Conservation (phyloP, 305 asterid species). For the Fraxinus floribunda region DNA sequence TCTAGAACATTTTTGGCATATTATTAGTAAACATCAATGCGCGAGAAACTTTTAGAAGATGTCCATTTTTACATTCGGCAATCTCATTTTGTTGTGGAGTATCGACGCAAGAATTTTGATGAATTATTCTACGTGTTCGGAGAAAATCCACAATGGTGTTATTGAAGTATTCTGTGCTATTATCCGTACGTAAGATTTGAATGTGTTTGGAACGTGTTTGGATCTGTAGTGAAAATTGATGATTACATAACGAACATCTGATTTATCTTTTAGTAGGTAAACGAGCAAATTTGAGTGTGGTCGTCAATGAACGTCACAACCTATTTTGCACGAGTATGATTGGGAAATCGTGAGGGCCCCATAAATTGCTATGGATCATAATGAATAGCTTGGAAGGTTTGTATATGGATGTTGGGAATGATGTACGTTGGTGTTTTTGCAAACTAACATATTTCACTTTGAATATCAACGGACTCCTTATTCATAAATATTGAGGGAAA, state of each 20-base stretch:
- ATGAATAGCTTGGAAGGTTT: not conserved
- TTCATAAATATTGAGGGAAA: not conserved
- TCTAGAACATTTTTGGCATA: not conserved
- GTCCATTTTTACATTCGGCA: not conserved
- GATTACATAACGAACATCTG: not conserved
- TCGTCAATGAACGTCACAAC: not conserved
- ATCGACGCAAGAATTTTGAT: not conserved
- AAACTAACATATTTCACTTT: not conserved
- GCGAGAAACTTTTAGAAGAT: not conserved
- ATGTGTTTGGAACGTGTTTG: too few relatives aligned
- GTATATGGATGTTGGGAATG: not conserved
- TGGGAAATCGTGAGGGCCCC: not conserved
- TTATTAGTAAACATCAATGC: not conserved
- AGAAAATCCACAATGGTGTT: not conserved
- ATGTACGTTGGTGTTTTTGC: not conserved
- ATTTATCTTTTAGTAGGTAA: not conserved
- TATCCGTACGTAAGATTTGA: not conserved
- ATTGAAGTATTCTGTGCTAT: not conserved
- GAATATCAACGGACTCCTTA: not conserved
- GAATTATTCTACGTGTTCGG: too few relatives aligned
- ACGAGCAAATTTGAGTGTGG: not conserved
- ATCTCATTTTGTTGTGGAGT: not conserved
- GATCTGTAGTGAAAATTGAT: not conserved
- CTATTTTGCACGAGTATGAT: not conserved
- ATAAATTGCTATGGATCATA: not conserved